phyloP scores from a whole-genome alignment of 2,329 filamentous ascomycete genomes.

The Pezicula neosporulosa region DNA sequence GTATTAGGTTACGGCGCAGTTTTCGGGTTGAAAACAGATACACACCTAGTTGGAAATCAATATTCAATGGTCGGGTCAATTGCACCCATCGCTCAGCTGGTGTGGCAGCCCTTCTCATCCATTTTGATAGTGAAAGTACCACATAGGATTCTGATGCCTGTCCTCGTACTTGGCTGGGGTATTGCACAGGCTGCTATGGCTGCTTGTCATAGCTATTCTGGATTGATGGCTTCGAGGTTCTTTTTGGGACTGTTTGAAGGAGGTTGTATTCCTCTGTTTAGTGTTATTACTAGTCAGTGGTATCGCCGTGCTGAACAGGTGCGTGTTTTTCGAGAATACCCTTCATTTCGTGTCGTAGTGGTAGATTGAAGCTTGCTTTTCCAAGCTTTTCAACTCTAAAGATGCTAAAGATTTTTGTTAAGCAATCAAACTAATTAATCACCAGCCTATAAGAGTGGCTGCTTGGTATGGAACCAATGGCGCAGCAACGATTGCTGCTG shows the following conservation, averaged over 20 bases:
- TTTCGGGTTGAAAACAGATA: conserved; percentile 53
- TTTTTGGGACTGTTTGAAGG: conserved; percentile 76
- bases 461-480: conserved; percentile 31
- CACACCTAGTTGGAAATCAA: conserved; percentile 46
- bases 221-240: conserved; percentile 76
- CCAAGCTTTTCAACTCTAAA: too few species aligned
- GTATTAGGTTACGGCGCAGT: conserved; percentile 54
- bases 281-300: conserved; percentile 34
- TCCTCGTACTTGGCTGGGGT: conserved; percentile 43
- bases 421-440: too few species aligned
- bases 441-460: conserved; percentile 28
- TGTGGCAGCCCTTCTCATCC: conserved; percentile 57
- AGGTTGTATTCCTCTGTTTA: conserved; percentile 41
- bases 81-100: conserved; percentile 55
- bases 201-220: conserved; percentile 58
- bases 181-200: conserved; percentile 44
- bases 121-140: conserved; percentile 59
- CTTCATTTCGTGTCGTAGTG: too few species aligned
- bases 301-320: conserved; percentile 33
- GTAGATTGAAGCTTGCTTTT: too few species aligned
- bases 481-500: conserved; percentile 25
- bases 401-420: too few species aligned
- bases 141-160: conserved; percentile 54
- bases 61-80: conserved; percentile 55
- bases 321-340: too few species aligned